A percentile compares a stretch with the other conserved stretches of the same genome.
phyloP scores from a whole-genome alignment of 169 alveolate genomes.

The Blepharisma undulans region DNA sequence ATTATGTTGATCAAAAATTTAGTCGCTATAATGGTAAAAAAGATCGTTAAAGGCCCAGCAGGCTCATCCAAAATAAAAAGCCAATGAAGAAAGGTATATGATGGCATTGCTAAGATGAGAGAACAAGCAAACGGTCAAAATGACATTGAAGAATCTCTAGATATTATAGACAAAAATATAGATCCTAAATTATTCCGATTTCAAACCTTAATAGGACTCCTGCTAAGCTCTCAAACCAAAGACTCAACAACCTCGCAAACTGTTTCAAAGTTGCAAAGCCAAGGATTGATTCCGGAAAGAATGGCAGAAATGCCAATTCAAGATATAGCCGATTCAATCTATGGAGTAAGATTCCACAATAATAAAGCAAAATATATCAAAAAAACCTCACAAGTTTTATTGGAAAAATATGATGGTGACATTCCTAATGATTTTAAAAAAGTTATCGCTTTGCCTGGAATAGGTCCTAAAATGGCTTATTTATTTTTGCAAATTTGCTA shows the following conservation, averaged over 20 bases:
- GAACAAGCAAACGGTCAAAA: slow-evolving; percentile 32
- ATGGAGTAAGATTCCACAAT: slow-evolving; percentile 92
- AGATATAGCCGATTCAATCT: slow-evolving; percentile 81
- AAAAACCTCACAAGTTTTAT: slow-evolving; percentile 81
- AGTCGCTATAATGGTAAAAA: slow-evolving; percentile 13
- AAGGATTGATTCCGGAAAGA: slow-evolving; percentile 44
- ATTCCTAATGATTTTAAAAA: slow-evolving; percentile 90
- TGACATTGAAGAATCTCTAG: slow-evolving; percentile 23
- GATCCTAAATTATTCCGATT: slow-evolving; percentile 34
- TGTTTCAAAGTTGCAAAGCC: slow-evolving; percentile 52
- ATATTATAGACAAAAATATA: neutral
- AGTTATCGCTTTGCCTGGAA: slow-evolving; percentile 90
- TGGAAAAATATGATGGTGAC: slow-evolving; percentile 84
- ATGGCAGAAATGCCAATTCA: slow-evolving; percentile 45
- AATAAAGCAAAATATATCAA: slow-evolving; percentile 91
- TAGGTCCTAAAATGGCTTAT: slow-evolving; percentile 94
- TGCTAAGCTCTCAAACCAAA: slow-evolving; percentile 73
- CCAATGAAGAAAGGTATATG: slow-evolving; percentile 1
- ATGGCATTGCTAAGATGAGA: neutral
- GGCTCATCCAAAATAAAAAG: neutral
- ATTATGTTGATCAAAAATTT: neutral
- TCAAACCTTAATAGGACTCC: slow-evolving; percentile 64
- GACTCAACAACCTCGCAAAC: slow-evolving; percentile 72
- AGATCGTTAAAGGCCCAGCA: slow-evolving; percentile 24
- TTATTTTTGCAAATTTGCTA: slow-evolving; percentile 79